phyloP scores from a whole-genome alignment of 1,284 basidiomycete species.

The Papiliotrema flavescens region DNA sequence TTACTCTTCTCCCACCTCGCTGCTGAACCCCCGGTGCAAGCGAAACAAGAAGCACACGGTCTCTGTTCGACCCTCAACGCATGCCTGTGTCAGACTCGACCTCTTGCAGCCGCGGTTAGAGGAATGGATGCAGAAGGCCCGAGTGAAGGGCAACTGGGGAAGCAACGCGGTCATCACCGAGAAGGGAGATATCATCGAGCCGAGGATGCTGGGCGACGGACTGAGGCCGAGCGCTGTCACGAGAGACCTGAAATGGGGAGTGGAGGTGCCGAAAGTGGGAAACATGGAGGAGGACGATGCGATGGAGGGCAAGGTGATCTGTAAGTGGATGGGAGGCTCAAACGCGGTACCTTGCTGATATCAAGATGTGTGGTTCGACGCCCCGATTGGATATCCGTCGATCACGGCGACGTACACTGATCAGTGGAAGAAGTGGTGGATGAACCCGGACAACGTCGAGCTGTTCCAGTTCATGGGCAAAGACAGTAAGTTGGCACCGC shows the following conservation, averaged over 20 bases:
- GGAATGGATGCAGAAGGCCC: constrained; percentile 80
- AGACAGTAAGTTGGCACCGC: constrained; percentile 57
- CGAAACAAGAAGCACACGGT: constrained; percentile 76
- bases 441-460: constrained; percentile 83
- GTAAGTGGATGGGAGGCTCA: constrained; percentile 55
- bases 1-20: constrained; percentile 81
- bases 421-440: constrained; percentile 98
- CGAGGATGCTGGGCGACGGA: constrained; percentile 75
- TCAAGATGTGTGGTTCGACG: constrained; percentile 92
- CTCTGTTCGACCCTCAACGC: constrained; percentile 73
- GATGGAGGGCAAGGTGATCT: constrained; percentile 94
- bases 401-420: constrained; percentile 94
- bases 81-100: constrained; percentile 91
- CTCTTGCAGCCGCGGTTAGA: constrained; percentile 77
- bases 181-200: constrained; percentile 85
- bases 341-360: constrained; percentile 7
- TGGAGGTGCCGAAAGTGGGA: constrained; percentile 76
- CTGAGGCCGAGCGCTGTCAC: constrained; percentile 88
- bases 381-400: constrained; percentile 94
- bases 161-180: constrained; percentile 83
- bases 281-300: constrained; percentile 66
- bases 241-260: constrained; percentile 93
- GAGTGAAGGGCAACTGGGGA: constrained; percentile 83
- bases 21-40: constrained; percentile 93
- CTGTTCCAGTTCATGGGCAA: constrained; percentile 99